Evolutionary conservation across 2,329 filamentous ascomycete species (phyloP), one percentile per base, ranked within the genome.

Genomic region (Fusarium sp.): DNA sequence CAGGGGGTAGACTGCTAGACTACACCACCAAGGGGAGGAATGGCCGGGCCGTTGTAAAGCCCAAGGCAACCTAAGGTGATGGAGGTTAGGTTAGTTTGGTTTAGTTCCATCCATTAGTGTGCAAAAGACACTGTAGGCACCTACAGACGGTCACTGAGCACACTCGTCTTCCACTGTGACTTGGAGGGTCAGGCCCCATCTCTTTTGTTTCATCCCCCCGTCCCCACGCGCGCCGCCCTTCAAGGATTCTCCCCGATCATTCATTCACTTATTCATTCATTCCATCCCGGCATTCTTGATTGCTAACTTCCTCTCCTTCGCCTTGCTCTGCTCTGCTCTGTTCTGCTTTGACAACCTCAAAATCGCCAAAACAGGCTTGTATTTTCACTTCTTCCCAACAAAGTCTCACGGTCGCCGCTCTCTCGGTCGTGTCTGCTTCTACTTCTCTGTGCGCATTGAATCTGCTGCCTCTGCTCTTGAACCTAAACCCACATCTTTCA

Each of bases 201-300:
- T 73, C 69, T 71, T 67, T 71, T 74, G 71, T 74, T 74, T 74
- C 71, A 65, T 73, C 67, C 67, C 71, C 67, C 67, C 70, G 57
- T 68, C 61, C 52, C 67, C 60, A 66, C 51, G 53, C 47, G 40
- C 60, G 30, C 50, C 56, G 28, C 28, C 28, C 28, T 30, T 46
- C 41, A 32, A 50, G 44, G 44, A 46, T 63, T 51, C 64, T 35
- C 33, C 17, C 33, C 17, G 33, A 35, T 35, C 33, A 35, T 35
- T 35, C 33, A 35, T n/a, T 35, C 33, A 30, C 28, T 50, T 47
- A 55, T 47, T 52, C 56, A 33, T 33, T 33, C 58, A 48, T 15
- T 65, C 69, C 55, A 48, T 55, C 50, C 53, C 66, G 44, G 59
- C 58, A 58, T 57, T 35, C 52, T 56, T 45, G 47, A 62, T 58